Evolutionary conservation across 164 flowering plant genomes (phyloP), one percentile per base, ranked within the genome.

Genomic region (Magnolia officinalis): DNA sequence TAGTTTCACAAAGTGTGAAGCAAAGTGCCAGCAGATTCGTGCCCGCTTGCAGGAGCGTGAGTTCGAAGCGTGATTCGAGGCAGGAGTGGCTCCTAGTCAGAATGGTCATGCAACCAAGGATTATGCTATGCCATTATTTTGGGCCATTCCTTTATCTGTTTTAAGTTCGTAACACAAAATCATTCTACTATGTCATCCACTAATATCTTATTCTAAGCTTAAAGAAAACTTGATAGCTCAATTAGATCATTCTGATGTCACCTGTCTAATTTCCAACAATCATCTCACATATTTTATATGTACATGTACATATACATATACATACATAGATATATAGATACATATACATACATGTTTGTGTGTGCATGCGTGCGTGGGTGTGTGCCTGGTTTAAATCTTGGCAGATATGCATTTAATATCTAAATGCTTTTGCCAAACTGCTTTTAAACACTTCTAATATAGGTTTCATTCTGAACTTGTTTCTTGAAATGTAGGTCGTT

Each of bases 401-500:
- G 13, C 70, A 26, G 26, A 21, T 66, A 13, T 11, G 37, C 70
- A 11, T 21, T 66, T 66, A 29, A 69, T 37, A 69, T 31, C 71
- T 26, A 16, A 69, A 29, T 9, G 18, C 50, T 69, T 29, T 69
- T 6, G 14, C 20, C 13, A 16, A n/a, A 69, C 50, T 4, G 8
- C 20, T 69, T 26, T 69, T 69, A 13, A 9, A 45, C 52, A n/a
- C 49, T 61, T 50, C 24, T 37, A 73, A 29, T 21, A 61, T n/a
- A 58, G 14, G 6, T 4, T 73, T 49, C 49, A 73, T 51, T 19
- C 10, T 37, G 23, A 75, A 52, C 66, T 68, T 65, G 59, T 45
- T 67, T 49, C 58, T 51, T 18, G 23, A 9, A 21, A 26, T 70
- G 75, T 77, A 81, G 84, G 74, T 81, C 82, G 10, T 74, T 85